A percentile compares a stretch with the other conserved stretches of the same genome.
phyloP scores from a whole-genome alignment of 768 basidiomycete species.

The Trametes punicea region DNA sequence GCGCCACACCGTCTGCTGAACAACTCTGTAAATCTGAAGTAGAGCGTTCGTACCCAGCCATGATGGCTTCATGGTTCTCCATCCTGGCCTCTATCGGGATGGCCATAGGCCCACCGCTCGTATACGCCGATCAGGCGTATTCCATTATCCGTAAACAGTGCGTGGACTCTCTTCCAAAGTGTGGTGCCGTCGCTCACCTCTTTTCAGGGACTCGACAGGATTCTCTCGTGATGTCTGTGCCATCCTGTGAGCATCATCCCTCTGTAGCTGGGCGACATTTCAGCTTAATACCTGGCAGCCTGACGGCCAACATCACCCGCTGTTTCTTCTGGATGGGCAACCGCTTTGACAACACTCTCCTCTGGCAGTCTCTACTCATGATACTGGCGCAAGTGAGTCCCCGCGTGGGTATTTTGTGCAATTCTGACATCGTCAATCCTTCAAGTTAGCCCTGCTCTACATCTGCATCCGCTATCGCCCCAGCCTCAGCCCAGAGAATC shows the following conservation, averaged over 20 bases:
- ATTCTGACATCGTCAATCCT: background rate
- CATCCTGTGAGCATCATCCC: constrained; percentile 52
- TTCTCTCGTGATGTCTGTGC: constrained; percentile 87
- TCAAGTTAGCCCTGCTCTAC: constrained; percentile 71
- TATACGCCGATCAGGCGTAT: constrained; percentile 77
- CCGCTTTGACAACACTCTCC: constrained; percentile 69
- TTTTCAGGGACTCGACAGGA: constrained; percentile 70
- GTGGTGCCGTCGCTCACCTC: background rate
- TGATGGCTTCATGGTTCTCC: constrained; percentile 62
- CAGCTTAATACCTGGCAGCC: constrained; percentile 35
- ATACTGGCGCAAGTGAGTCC: constrained; percentile 70
- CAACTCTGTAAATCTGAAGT: too few species aligned
- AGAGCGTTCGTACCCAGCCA: too few species aligned
- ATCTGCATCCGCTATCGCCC: constrained; percentile 78
- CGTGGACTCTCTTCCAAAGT: constrained; percentile 21
- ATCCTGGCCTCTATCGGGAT: constrained; percentile 70
- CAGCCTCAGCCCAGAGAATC: constrained; percentile 51
- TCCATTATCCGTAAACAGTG: constrained; percentile 80
- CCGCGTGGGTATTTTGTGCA: background rate
- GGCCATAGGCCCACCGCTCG: constrained; percentile 82
- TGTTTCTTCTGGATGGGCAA: constrained; percentile 91
- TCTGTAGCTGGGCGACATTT: background rate
- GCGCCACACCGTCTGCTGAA: too few species aligned
- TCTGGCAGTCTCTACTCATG: constrained; percentile 84
- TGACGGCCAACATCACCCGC: constrained; percentile 81